phyloP scores from a whole-genome alignment of 441 rosid genomes.

The Mallotus repandus region DNA sequence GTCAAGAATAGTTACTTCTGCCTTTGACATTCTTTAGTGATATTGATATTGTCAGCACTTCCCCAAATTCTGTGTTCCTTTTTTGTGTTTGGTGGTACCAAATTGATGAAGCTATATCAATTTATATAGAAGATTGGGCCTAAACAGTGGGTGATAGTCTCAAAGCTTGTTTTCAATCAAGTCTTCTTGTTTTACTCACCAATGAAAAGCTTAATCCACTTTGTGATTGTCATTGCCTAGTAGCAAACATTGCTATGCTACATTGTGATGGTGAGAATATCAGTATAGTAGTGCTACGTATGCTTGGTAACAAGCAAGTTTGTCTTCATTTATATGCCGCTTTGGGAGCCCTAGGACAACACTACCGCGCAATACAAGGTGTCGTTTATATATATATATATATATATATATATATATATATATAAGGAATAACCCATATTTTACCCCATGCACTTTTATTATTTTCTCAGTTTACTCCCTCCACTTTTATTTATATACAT shows the following conservation, averaged over 20 bases:
- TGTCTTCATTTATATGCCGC: not conserved
- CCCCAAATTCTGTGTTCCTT: not conserved
- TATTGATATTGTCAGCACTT: not conserved
- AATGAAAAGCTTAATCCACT: not conserved
- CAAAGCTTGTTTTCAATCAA: not conserved
- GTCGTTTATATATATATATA: not conserved
- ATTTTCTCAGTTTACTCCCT: no score
- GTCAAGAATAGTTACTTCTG: conserved; percentile 35
- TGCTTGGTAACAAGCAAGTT: not conserved
- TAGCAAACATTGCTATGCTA: not conserved
- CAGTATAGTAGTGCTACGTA: not conserved
- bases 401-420: no score
- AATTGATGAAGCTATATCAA: not conserved
- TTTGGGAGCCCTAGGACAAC: not conserved
- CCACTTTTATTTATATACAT: no score
- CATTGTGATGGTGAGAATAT: not conserved
- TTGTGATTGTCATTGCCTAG: conserved; percentile 8
- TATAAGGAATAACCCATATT: no score
- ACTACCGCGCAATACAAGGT: not conserved
- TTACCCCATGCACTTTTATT: no score
- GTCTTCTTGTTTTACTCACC: not conserved
- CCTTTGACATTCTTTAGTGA: conserved; percentile 23
- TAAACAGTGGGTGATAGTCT: not conserved
- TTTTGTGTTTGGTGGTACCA: not conserved
- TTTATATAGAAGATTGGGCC: not conserved